A percentile compares a stretch with the other conserved stretches of the same genome.
Evolutionary conservation across 2,329 filamentous ascomycete genomes (phyloP).

Genomic region (Fusarium lyarnte): DNA sequence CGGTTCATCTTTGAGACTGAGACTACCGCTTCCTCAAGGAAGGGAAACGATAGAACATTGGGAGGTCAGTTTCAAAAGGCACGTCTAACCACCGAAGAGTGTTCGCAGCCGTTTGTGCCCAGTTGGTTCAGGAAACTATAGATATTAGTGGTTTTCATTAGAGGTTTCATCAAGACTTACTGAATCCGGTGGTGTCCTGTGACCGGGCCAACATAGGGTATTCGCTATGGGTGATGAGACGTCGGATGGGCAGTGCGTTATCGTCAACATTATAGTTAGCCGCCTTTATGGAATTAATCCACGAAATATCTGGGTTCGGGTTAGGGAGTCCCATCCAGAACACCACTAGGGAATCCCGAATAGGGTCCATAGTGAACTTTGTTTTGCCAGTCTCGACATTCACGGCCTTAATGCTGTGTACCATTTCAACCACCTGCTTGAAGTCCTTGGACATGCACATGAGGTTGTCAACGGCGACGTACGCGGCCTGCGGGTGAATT

Average conservation of each 20-base stretch:
- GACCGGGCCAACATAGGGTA: neutral
- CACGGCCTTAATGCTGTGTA: neutral
- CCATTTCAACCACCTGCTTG: neutral
- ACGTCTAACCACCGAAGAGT: neutral
- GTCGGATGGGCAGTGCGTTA: neutral
- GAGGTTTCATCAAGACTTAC: neutral
- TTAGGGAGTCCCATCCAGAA: neutral
- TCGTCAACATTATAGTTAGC: neutral
- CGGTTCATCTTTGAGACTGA: neutral
- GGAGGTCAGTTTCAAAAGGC: neutral
- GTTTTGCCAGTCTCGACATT: neutral
- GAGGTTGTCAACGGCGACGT: neutral
- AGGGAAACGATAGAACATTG: neutral
- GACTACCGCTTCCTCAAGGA: neutral
- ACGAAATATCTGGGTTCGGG: neutral
- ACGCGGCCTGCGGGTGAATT: accelerated
- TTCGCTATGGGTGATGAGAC: neutral
- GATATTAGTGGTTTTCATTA: neutral
- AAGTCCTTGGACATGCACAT: neutral
- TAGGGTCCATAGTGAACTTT: neutral
- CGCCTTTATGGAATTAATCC: neutral
- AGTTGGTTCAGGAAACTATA: neutral
- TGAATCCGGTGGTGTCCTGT: neutral
- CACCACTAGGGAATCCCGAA: neutral
- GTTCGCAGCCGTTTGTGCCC: neutral